Conservation (phyloP, 192 early-diverging fungal species). For the Lobosporangium transversale region DNA sequence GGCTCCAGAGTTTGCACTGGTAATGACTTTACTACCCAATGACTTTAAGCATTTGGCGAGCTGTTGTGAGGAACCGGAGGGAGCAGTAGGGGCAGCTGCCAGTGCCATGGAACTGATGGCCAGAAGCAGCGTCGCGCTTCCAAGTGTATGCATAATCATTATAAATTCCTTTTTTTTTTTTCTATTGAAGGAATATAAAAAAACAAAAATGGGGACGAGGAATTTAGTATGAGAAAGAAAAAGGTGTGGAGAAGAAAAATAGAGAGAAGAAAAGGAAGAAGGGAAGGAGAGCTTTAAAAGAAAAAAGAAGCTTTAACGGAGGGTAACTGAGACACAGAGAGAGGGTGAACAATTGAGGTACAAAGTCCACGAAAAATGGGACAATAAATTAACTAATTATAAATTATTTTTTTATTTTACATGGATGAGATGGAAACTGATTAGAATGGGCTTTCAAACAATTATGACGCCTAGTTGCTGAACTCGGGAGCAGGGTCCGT, state of each 20-base stretch:
- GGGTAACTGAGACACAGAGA: background rate
- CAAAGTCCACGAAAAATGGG: too few species aligned
- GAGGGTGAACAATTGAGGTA: background rate
- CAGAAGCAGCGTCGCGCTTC: conserved; percentile 18
- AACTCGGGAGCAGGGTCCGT: too few species aligned
- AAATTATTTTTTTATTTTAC: too few species aligned
- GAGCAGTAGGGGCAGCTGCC: conserved; percentile 3
- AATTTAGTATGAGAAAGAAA: background rate
- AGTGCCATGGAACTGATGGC: conserved; percentile 4
- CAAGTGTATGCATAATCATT: conserved; percentile 11
- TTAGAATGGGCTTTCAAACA: too few species aligned
- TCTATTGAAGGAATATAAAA: background rate
- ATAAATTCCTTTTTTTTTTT: too few species aligned
- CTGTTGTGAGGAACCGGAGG: background rate
- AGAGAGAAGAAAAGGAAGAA: background rate
- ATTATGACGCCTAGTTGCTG: too few species aligned
- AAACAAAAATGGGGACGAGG: background rate
- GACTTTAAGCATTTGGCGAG: conserved; percentile 18
- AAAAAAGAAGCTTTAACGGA: background rate
- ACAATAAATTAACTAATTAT: too few species aligned
- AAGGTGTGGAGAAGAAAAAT: background rate
- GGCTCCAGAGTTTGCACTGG: background rate
- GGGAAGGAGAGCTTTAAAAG: background rate
- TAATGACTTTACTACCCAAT: conserved; percentile 19
- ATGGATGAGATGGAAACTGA: too few species aligned